These are phyloP conservation scores for Castanea sativa DNA, from an alignment of 306 rosid genomes.

Conservation along the genomic window DNA sequence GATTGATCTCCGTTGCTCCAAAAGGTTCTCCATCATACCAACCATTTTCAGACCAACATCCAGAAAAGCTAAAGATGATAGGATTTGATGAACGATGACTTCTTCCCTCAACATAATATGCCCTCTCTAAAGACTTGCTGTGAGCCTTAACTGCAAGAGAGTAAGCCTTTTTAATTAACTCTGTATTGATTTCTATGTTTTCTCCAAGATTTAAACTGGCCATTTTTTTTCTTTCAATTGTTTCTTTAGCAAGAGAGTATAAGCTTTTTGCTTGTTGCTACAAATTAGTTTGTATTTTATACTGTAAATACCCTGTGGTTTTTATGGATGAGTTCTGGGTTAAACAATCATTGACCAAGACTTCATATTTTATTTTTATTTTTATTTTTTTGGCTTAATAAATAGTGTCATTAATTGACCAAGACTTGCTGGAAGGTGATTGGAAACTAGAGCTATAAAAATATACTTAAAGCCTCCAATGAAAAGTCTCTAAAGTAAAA, in stretches of 20 bases:
- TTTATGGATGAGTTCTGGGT: too few species aligned
- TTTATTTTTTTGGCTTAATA: too few species aligned
- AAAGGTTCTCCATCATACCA: conserved; percentile 40
- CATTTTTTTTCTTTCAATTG: conserved; percentile 21
- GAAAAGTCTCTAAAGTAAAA: too few species aligned
- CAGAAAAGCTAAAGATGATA: conserved; percentile 47
- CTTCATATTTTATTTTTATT: too few species aligned
- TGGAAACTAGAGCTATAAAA: too few species aligned
- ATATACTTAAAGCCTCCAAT: too few species aligned
- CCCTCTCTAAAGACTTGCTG: conserved; percentile 13
- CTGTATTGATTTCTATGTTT: conserved; percentile 29
- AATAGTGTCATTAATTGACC: too few species aligned
- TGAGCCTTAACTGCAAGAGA: conserved; percentile 39
- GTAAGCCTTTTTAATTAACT: conserved; percentile 35
- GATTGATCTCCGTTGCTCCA: conserved; percentile 45
- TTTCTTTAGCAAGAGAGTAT: background rate
- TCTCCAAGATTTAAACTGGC: conserved; percentile 33
- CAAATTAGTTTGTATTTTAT: background rate
- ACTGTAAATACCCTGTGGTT: background rate
- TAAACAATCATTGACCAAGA: too few species aligned
- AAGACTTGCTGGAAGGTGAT: too few species aligned
- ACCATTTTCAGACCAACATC: conserved; percentile 37
- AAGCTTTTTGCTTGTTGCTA: background rate
- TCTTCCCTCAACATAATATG: conserved; percentile 11
- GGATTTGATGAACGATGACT: background rate